phyloP scores from a whole-genome alignment of 805 yeast species.

The Wickerhamomyces strasburgensis region DNA sequence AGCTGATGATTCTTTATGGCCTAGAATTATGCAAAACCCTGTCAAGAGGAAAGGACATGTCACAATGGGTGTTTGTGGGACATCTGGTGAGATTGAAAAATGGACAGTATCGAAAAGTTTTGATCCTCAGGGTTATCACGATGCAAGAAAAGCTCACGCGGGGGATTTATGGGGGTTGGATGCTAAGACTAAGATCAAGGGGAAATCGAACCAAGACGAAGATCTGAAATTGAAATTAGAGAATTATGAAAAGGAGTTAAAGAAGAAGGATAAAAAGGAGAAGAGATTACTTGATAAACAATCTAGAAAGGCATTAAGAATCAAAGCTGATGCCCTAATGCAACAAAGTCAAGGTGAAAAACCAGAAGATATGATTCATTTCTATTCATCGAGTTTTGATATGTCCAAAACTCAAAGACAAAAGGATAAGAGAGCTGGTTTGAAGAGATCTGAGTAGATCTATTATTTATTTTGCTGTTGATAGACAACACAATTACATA shows the following conservation, averaged over 20 bases:
- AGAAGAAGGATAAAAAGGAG: constrained; percentile 15
- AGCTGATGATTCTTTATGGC: constrained; percentile 43
- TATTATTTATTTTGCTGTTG: no score
- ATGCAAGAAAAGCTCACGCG: constrained; percentile 77
- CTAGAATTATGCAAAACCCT: constrained; percentile 71
- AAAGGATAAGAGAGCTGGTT: constrained; percentile 20
- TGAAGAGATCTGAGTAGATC: constrained; percentile 2
- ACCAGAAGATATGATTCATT: constrained; percentile 22
- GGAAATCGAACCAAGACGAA: constrained; percentile 30
- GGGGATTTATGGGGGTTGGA: constrained; percentile 88
- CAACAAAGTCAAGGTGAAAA: constrained; percentile 11
- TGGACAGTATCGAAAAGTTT: constrained; percentile 83
- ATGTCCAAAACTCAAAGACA: constrained; percentile 23
- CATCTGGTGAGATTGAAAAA: constrained; percentile 74
- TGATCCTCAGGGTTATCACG: constrained; percentile 74
- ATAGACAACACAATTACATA: no score
- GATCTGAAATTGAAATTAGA: constrained; percentile 27
- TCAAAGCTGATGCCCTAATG: constrained; percentile 10
- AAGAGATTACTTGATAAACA: constrained; percentile 14
- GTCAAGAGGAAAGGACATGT: constrained; percentile 79
- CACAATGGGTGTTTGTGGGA: constrained; percentile 68
- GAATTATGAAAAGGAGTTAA: constrained; percentile 29
- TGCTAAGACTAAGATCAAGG: constrained; percentile 46
- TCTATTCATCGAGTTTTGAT: constrained; percentile 23
- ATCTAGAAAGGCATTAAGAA: constrained; percentile 13